Evolutionary conservation across 2,329 filamentous ascomycete species (phyloP).

Genomic region (Apiospora phragmitis): DNA sequence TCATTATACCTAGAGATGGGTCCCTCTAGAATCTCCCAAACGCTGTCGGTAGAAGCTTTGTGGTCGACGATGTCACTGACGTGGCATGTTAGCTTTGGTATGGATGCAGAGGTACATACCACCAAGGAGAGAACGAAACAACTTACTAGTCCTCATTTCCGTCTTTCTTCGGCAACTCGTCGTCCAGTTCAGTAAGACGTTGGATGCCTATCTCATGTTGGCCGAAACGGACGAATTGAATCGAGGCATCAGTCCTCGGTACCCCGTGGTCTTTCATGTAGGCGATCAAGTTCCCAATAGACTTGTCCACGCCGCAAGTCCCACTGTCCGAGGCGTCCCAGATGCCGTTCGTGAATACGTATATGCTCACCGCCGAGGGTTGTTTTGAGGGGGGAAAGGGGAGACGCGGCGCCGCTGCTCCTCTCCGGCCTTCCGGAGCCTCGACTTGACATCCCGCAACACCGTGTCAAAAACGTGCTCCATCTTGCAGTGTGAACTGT

Average conservation of each 20-base stretch:
- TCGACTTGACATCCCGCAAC: not conserved
- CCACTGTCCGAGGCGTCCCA: not conserved
- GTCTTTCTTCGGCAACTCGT: not conserved
- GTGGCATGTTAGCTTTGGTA: not conserved
- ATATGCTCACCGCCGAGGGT: not conserved
- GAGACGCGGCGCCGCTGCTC: too few species aligned
- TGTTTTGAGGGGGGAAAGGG: too few species aligned
- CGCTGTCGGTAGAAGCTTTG: not conserved
- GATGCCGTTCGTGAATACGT: not conserved
- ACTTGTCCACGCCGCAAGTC: not conserved
- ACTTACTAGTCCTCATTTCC: not conserved
- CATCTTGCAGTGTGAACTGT: not conserved
- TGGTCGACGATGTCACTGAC: not conserved
- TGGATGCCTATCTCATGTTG: not conserved
- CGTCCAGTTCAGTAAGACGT: not conserved
- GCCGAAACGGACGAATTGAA: not conserved
- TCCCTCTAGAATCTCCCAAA: not conserved
- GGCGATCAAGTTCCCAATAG: not conserved
- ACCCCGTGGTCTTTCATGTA: not conserved
- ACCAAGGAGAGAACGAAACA: not conserved
- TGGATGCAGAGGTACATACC: too few species aligned
- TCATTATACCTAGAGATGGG: not conserved
- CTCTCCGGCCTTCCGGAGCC: not conserved
- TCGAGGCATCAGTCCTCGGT: not conserved
- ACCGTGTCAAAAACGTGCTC: not conserved